Base-by-base conservation (phyloP, 2,329 filamentous ascomycete genomes). In the Neopestalotiopsis sp. region DNA sequence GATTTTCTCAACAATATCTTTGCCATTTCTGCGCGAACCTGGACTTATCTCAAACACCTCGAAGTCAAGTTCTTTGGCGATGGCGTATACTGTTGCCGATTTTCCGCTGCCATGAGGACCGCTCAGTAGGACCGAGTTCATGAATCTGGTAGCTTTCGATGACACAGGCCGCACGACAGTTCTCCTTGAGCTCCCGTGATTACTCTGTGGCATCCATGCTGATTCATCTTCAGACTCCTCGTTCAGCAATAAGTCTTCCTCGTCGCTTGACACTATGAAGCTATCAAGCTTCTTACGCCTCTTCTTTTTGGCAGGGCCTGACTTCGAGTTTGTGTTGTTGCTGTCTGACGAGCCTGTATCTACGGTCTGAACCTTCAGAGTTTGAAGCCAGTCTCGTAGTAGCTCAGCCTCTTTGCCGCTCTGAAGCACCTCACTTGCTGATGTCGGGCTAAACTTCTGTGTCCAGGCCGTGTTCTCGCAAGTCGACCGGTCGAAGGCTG, bases 21-120 rank as follows among this genome's bases (percentile, higher is more conserved):
- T 96, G 40, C 95, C 95, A 76, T 90, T 97, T 71, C 96, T 88
- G 65, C 95, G 90, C 73, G 89, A 94, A 70, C 94, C 90, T 0
- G 95, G 84, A 75, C 97, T 97, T 77, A 99, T 94, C 80, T 99
- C 96, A 73, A 99, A 99, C 1, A 99, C 88, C 75, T 97, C 95
- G 76, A 97, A 98, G 1, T 89, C 94, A 17, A 98, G 85, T 80
- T 99, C 95, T 75, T 93, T 95, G 4, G 96, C 95, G 57, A 95
- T 92, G 4, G 96, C 96, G 79, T 97, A 95, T 0, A 98, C 92
- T 1, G 94, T 90, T 5, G 97, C 95, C 13, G 95, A 97, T 82
- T 99, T 99, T 2, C 96, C 97, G 77, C 92, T 95, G 0, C 96
- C 96, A 73, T 93, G 87, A 2, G 95, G 94, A 0, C 96, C 96